phyloP scores from a whole-genome alignment of 2,329 filamentous ascomycete species.

The Aspergillus versicolor region DNA sequence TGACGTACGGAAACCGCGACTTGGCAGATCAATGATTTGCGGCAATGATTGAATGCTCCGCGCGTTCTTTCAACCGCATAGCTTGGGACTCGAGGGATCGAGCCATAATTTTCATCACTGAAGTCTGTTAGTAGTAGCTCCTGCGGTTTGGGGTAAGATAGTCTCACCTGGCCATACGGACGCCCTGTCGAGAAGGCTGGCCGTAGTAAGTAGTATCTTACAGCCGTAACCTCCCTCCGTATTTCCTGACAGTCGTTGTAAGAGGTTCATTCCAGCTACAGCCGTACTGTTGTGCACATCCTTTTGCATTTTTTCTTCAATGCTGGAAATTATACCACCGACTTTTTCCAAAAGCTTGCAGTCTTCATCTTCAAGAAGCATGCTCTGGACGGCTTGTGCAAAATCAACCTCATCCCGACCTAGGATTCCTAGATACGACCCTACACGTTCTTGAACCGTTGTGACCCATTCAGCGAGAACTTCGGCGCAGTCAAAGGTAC shows the following conservation, averaged over 20 bases:
- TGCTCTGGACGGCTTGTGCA: slow-evolving; percentile 76
- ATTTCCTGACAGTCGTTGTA: slow-evolving; percentile 56
- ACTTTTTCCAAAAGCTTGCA: slow-evolving; percentile 81
- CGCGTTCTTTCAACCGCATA: slow-evolving; percentile 61
- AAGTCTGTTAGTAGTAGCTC: background rate
- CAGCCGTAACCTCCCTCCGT: slow-evolving; percentile 75
- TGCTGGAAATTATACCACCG: slow-evolving; percentile 71
- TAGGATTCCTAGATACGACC: slow-evolving; percentile 80
- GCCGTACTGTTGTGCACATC: slow-evolving; percentile 56
- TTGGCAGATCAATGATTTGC: slow-evolving; percentile 5
- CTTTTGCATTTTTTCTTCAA: slow-evolving; percentile 75
- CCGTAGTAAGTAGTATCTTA: slow-evolving; percentile 79
- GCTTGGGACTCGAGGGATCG: slow-evolving; percentile 65
- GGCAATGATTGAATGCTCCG: slow-evolving; percentile 39
- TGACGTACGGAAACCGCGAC: background rate
- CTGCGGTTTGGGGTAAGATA: background rate
- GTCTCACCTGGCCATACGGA: slow-evolving; percentile 85
- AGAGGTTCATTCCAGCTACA: slow-evolving; percentile 51
- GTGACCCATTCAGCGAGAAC: slow-evolving; percentile 93
- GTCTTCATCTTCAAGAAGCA: slow-evolving; percentile 91
- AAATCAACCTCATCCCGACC: slow-evolving; percentile 80
- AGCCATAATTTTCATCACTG: slow-evolving; percentile 69
- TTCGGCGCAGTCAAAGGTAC: slow-evolving; percentile 89
- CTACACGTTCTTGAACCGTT: slow-evolving; percentile 91
- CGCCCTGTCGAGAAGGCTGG: slow-evolving; percentile 82